Percentiles rank a stretch among this genome's conserved stretches.
Conservation (phyloP, 148 eudicot species). For the Rhododendron kiyosumense region DNA sequence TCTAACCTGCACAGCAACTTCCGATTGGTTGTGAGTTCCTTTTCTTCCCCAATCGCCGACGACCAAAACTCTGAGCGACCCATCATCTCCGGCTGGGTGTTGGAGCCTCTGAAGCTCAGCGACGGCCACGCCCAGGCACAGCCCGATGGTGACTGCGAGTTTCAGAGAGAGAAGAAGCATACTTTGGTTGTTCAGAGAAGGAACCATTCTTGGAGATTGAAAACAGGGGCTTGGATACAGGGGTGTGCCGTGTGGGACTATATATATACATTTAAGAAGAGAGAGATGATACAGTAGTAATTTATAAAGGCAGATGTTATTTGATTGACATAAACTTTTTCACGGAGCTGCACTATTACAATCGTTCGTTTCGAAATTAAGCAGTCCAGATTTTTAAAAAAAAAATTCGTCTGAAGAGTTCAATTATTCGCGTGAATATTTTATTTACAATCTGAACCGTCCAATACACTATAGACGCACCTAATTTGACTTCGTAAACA, state of each 20-base stretch:
- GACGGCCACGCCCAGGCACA: background rate
- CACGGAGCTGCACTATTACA: too few species aligned
- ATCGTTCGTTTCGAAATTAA: too few species aligned
- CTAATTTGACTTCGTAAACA: too few species aligned
- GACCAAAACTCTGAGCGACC: conserved; percentile 51
- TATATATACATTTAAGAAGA: background rate
- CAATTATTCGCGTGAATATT: too few species aligned
- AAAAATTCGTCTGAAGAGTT: too few species aligned
- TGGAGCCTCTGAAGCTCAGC: conserved; percentile 39
- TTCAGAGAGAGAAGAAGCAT: background rate
- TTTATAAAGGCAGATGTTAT: background rate
- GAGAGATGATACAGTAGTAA: background rate
- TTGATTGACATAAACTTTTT: too few species aligned
- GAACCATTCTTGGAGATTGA: background rate
- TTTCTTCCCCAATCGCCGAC: conserved; percentile 86
- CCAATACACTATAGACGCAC: too few species aligned
- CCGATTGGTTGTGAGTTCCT: conserved; percentile 63
- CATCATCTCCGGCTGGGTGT: conserved; percentile 43
- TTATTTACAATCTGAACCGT: too few species aligned
- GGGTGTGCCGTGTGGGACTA: background rate
- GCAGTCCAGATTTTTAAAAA: too few species aligned
- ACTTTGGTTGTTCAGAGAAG: background rate
- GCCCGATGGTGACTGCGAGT: background rate
- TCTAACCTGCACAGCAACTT: conserved; percentile 57
- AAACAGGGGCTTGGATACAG: background rate